A percentile compares a stretch with the other conserved stretches of the same genome.
Conservation (phyloP, 768 basidiomycete genomes). For the Pleurotus djamor region DNA sequence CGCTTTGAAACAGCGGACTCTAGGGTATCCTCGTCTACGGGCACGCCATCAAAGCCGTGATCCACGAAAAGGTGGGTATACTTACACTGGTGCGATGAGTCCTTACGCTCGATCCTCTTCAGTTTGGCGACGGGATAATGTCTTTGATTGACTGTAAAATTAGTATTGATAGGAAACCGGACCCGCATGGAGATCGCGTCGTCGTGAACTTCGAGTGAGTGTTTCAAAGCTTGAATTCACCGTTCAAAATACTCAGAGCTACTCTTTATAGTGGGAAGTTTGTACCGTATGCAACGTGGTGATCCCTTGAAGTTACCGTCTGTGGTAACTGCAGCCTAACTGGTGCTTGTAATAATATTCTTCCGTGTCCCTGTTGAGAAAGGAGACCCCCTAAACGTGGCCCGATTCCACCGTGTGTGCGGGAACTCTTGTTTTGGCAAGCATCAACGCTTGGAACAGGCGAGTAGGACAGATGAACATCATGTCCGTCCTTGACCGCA, state of each 20-base stretch:
- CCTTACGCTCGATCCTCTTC: neutral
- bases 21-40: constrained; percentile 78
- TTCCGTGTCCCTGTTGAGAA: too few relatives aligned
- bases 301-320: too few relatives aligned
- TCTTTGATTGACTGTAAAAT: constrained; percentile 86
- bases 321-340: too few relatives aligned
- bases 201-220: constrained; percentile 79
- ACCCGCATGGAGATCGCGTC: constrained; percentile 80
- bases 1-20: neutral
- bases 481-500: too few relatives aligned
- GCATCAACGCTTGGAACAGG: too few relatives aligned
- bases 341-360: too few relatives aligned
- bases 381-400: too few relatives aligned
- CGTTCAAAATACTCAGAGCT: neutral
- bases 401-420: too few relatives aligned
- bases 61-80: constrained; percentile 65
- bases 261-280: constrained; percentile 11
- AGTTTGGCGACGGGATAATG: constrained; percentile 90
- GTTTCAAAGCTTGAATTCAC: neutral
- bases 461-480: too few relatives aligned
- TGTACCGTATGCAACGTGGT: constrained; percentile 11
- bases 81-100: too few relatives aligned
- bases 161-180: constrained; percentile 61
- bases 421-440: too few relatives aligned
- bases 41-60: constrained; percentile 69